Percentiles rank a stretch among this genome's conserved stretches.
Evolutionary conservation across 306 rosid genomes (phyloP).

Genomic region (Mimosa bimucronata): DNA sequence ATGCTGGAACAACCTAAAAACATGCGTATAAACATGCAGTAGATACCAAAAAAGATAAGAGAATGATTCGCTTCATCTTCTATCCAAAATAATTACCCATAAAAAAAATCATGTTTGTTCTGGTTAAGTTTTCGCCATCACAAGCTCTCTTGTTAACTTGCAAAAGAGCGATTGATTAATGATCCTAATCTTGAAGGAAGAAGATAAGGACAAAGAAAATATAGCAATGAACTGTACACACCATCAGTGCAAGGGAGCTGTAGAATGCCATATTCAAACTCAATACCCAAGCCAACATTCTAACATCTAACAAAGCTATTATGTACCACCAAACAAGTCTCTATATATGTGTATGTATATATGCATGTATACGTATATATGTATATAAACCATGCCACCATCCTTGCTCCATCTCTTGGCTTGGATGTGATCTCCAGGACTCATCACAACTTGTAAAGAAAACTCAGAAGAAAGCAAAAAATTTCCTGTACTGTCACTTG

Average conservation of each 20-base stretch:
- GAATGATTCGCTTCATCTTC: no score
- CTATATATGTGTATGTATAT: not conserved
- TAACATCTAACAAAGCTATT: slow-evolving; percentile 52
- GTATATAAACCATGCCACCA: slow-evolving; percentile 41
- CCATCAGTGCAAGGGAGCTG: slow-evolving; percentile 37
- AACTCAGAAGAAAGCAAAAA: slow-evolving; percentile 50
- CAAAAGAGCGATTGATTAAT: slow-evolving; percentile 34
- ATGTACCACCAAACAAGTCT: slow-evolving; percentile 40
- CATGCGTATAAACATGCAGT: no score
- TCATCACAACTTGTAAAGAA: slow-evolving; percentile 34
- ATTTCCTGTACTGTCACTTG: slow-evolving; percentile 25
- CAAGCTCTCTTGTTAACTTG: slow-evolving; percentile 28
- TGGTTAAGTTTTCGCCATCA: slow-evolving; percentile 12
- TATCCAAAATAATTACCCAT: no score
- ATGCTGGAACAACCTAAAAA: no score
- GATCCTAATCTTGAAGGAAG: slow-evolving; percentile 31
- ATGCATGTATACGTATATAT: not conserved
- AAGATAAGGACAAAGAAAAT: slow-evolving; percentile 29
- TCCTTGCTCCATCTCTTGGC: slow-evolving; percentile 38
- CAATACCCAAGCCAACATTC: slow-evolving; percentile 49
- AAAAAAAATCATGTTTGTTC: not conserved
- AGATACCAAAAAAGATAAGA: no score
- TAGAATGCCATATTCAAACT: slow-evolving; percentile 47
- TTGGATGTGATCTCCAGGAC: slow-evolving; percentile 41
- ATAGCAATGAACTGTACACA: slow-evolving; percentile 57